These are phyloP conservation scores for Craterostigma plantagineum DNA, from an alignment of 257 asterid species.

Conservation along the genomic window DNA sequence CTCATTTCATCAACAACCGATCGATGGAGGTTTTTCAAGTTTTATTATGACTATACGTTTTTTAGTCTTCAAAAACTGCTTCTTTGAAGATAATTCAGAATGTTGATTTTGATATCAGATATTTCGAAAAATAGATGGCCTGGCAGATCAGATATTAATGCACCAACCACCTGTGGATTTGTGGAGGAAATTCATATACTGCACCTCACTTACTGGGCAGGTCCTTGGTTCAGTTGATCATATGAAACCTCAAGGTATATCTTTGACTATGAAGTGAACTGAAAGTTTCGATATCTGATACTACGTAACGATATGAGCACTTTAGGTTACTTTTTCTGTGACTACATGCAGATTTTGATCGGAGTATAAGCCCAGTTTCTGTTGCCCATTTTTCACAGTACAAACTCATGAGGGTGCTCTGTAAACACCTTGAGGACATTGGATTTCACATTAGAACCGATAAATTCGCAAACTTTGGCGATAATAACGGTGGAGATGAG, in stretches of 20 bases:
- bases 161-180: conserved; percentile 78
- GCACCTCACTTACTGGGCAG: conserved; percentile 75
- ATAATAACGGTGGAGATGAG: conserved; percentile 13
- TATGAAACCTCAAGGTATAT: conserved; percentile 76
- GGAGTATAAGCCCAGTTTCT: conserved; percentile 61
- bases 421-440: conserved; percentile 43
- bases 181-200: conserved; percentile 90
- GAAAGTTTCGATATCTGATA: too few species aligned
- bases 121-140: conserved; percentile 62
- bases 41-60: neutral
- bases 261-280: neutral
- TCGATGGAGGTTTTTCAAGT: conserved; percentile 68
- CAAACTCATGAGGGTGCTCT: conserved; percentile 49
- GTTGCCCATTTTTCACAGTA: conserved; percentile 97
- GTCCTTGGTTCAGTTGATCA: conserved; percentile 83
- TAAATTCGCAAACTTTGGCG: conserved; percentile 11
- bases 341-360: conserved; percentile 56
- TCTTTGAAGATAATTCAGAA: neutral
- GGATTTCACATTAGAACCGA: conserved; percentile 26
- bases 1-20: conserved; percentile 85
- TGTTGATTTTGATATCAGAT: conserved; percentile 28
- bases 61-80: neutral
- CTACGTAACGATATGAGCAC: conserved; percentile 6
- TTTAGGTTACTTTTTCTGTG: conserved; percentile 8
- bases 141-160: conserved; percentile 65